Conservation (phyloP, 1,284 basidiomycete species). For the Ustilago esculenta region DNA sequence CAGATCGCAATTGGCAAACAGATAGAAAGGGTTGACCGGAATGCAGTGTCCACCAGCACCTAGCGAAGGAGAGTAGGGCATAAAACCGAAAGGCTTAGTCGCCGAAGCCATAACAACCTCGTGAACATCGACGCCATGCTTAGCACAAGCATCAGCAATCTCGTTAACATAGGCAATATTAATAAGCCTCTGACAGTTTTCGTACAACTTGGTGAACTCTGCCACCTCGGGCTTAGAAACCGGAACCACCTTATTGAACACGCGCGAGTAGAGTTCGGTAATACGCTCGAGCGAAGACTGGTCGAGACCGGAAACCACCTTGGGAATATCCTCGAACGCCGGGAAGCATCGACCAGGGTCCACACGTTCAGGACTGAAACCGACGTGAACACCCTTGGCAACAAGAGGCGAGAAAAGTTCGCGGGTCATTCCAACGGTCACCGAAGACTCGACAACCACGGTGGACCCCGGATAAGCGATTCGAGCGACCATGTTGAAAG, state of each 20-base stretch:
- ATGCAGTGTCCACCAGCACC: slow-evolving; percentile 41
- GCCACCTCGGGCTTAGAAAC: slow-evolving; percentile 29
- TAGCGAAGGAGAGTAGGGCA: slow-evolving; percentile 24
- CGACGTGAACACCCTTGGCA: slow-evolving; percentile 24
- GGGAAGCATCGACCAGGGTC: slow-evolving; percentile 37
- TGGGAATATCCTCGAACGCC: slow-evolving; percentile 35
- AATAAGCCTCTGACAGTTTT: slow-evolving; percentile 36
- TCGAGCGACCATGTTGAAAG: slow-evolving; percentile 25
- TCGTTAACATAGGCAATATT: slow-evolving; percentile 49
- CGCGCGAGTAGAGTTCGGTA: slow-evolving; percentile 23
- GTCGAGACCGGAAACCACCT: slow-evolving; percentile 35
- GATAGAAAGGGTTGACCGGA: slow-evolving; percentile 39
- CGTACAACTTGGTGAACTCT: slow-evolving; percentile 42
- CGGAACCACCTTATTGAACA: slow-evolving; percentile 32
- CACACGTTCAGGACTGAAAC: slow-evolving; percentile 35
- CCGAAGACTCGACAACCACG: slow-evolving; percentile 32
- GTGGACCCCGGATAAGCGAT: slow-evolving; percentile 30
- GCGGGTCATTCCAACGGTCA: slow-evolving; percentile 39
- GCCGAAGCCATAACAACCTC: slow-evolving; percentile 27
- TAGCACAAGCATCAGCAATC: slow-evolving; percentile 34
- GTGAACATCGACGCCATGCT: slow-evolving; percentile 33
- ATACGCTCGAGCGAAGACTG: slow-evolving; percentile 19
- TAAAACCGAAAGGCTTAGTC: slow-evolving; percentile 44
- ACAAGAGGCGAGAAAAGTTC: slow-evolving; percentile 28
- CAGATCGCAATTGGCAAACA: slow-evolving; percentile 35